Evolutionary conservation across 2,329 filamentous ascomycete species (phyloP).

Genomic region (Hypocreales sp.): DNA sequence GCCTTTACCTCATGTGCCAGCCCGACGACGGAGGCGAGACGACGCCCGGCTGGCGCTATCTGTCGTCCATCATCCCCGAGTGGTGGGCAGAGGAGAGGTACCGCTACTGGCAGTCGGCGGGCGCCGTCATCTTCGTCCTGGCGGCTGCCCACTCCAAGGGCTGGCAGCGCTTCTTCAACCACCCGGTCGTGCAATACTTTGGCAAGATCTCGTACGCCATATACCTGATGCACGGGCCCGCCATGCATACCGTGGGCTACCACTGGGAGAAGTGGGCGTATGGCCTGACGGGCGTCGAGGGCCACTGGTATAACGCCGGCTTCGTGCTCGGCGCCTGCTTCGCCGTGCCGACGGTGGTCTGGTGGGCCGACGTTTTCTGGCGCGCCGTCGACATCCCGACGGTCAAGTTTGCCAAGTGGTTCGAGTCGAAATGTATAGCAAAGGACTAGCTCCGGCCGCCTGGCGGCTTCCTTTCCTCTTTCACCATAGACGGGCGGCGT

Average conservation of each 20-base stretch:
- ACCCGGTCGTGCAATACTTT: constrained; percentile 35
- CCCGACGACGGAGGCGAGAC: constrained; percentile 23
- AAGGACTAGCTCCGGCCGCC: no score
- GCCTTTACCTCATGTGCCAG: constrained; percentile 33
- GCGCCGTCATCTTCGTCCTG: constrained; percentile 35
- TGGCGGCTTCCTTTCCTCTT: no score
- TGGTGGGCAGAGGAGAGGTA: constrained; percentile 33
- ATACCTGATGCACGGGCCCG: constrained; percentile 45
- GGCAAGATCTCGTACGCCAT: constrained; percentile 45
- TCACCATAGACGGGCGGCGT: no score
- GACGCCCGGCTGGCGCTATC: constrained; percentile 36
- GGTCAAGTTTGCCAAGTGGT: constrained; percentile 40
- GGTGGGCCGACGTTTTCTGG: constrained; percentile 41
- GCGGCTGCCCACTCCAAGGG: constrained; percentile 28
- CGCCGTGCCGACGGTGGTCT: constrained; percentile 35
- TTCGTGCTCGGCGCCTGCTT: constrained; percentile 29
- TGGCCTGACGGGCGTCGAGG: constrained; percentile 29
- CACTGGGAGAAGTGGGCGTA: constrained; percentile 32
- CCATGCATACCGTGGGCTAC: constrained; percentile 37
- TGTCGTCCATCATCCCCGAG: constrained; percentile 29
- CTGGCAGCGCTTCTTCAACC: constrained; percentile 36
- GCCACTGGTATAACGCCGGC: constrained; percentile 26
- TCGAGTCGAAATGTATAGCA: constrained; percentile 27
- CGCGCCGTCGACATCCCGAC: constrained; percentile 37
- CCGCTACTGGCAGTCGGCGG: constrained; percentile 40